Evolutionary conservation across 768 basidiomycete species (phyloP).

Genomic region (Ramaria rubella): DNA sequence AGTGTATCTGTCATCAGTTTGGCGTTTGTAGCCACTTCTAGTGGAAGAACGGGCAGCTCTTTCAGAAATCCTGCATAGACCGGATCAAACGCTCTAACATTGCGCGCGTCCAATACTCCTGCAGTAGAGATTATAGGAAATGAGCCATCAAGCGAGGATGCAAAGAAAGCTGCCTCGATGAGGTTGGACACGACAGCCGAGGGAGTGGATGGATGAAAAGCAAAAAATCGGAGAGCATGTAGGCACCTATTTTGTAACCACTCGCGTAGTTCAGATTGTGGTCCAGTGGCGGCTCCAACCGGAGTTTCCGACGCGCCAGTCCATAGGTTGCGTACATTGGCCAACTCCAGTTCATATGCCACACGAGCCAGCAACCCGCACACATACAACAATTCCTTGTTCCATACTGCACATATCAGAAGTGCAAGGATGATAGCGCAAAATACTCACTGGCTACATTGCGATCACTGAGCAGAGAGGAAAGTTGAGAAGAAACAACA

Average conservation of each 20-base stretch:
- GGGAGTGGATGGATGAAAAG: conserved; percentile 83
- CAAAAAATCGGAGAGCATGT: conserved; percentile 85
- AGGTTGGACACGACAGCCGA: conserved; percentile 65
- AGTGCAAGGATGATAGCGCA: not conserved
- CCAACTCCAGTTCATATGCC: conserved; percentile 81
- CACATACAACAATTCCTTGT: conserved; percentile 77
- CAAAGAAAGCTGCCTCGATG: conserved; percentile 76
- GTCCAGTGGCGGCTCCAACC: conserved; percentile 20
- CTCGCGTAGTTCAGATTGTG: conserved; percentile 37
- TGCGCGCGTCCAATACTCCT: conserved; percentile 59
- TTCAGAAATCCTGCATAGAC: conserved; percentile 71
- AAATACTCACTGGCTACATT: conserved; percentile 60
- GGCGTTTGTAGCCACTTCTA: conserved; percentile 49
- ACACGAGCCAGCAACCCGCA: conserved; percentile 77
- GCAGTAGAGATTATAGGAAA: conserved; percentile 71
- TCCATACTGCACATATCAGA: conserved; percentile 56
- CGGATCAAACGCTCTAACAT: conserved; percentile 69
- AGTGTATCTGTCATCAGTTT: conserved; percentile 55
- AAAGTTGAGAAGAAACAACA: not conserved
- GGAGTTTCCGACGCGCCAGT: conserved; percentile 35
- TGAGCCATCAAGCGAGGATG: conserved; percentile 40
- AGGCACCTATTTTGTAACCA: conserved; percentile 56
- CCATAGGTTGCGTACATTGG: conserved; percentile 55
- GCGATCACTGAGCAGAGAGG: conserved; percentile 49
- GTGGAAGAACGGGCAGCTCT: conserved; percentile 66